Evolutionary conservation across 805 yeast genomes (phyloP).

Genomic region (Myxozyma neglecta): DNA sequence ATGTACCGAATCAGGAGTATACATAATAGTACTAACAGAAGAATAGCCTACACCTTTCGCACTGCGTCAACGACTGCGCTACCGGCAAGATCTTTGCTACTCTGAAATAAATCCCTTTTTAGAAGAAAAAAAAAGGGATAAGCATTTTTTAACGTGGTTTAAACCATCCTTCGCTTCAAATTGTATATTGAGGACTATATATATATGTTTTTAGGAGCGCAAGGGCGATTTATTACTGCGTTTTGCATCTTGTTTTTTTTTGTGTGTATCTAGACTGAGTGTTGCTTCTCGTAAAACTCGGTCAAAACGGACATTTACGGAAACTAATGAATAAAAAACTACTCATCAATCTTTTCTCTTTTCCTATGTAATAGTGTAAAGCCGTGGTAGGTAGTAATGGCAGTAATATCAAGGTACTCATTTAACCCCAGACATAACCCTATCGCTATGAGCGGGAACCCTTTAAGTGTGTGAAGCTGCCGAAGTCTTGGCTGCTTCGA

Average conservation of each 20-base stretch:
- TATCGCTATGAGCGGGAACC: no score
- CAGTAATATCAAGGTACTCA: no score
- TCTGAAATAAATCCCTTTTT: conserved; percentile 36
- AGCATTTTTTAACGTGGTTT: no score
- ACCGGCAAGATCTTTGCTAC: conserved; percentile 34
- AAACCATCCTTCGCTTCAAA: no score
- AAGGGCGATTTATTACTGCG: no score
- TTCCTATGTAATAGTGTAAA: neutral
- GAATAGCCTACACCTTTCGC: conserved; percentile 80
- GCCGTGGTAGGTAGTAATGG: neutral
- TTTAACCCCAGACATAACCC: no score
- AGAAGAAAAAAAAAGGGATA: neutral
- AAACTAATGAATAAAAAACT: neutral
- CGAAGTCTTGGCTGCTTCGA: no score
- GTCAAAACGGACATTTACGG: neutral
- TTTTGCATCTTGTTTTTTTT: no score
- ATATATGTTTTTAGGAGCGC: no score
- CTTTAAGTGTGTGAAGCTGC: no score
- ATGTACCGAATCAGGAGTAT: conserved; percentile 17
- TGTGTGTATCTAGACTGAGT: no score
- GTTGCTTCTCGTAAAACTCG: neutral
- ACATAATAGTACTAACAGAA: neutral
- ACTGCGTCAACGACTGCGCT: conserved; percentile 73
- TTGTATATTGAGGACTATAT: no score
- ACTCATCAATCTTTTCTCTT: neutral